phyloP scores from a whole-genome alignment of 306 rosid genomes.

The Boehmeria nivea region DNA sequence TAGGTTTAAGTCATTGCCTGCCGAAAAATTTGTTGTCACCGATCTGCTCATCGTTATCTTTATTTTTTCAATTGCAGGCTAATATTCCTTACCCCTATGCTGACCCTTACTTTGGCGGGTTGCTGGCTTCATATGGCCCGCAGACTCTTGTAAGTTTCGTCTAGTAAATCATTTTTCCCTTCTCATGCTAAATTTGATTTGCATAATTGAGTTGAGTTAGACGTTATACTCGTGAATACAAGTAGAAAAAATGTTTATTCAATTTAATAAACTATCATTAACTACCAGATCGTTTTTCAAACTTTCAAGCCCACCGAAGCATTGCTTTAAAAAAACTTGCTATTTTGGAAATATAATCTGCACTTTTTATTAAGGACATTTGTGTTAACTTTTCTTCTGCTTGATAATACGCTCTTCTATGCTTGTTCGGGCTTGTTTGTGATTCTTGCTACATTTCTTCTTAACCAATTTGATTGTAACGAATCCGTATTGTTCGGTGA shows the following conservation, averaged over 20 bases:
- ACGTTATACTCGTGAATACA: too few relatives aligned
- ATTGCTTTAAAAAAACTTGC: too few relatives aligned
- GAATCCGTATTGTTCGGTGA: conserved; percentile 32
- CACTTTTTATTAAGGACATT: neutral
- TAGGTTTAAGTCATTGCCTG: too few relatives aligned
- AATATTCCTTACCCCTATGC: conserved; percentile 42
- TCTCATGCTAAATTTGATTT: too few relatives aligned
- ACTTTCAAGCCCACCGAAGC: too few relatives aligned
- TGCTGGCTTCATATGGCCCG: conserved; percentile 47
- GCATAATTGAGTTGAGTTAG: too few relatives aligned
- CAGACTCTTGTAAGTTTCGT: conserved; percentile 53
- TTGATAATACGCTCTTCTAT: conserved; percentile 9
- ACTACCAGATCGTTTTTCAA: too few relatives aligned
- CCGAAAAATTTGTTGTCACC: too few relatives aligned
- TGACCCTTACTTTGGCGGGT: conserved; percentile 50
- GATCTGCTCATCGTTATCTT: conserved; percentile 11
- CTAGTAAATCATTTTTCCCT: neutral
- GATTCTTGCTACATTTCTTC: neutral
- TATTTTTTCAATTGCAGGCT: conserved; percentile 37
- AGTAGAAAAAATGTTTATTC: too few relatives aligned
- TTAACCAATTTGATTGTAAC: neutral
- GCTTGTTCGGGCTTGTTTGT: conserved; percentile 18
- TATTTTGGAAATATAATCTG: neutral
- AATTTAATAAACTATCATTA: too few relatives aligned
- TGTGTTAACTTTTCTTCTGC: neutral